These are phyloP conservation scores for Mucor saturninus DNA, from an alignment of 371 early-diverging fungal genomes.

Conservation along the genomic window DNA sequence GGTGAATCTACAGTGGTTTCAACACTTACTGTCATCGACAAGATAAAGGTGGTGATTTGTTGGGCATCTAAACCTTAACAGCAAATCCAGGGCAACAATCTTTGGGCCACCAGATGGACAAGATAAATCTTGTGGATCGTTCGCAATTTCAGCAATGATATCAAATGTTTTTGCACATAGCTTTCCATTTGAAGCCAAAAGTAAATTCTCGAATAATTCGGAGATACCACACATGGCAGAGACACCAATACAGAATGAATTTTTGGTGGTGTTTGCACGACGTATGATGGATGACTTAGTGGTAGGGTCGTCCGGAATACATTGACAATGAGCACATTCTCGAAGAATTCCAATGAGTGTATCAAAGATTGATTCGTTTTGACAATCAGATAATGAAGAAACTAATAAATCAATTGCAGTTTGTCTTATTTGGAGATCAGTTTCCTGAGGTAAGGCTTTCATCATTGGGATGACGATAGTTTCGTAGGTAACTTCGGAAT, in stretches of 20 bases:
- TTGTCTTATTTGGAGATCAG: constrained; percentile 53
- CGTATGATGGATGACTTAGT: not conserved
- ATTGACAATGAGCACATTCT: constrained; percentile 51
- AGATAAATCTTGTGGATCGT: constrained; percentile 37
- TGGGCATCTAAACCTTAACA: constrained; percentile 61
- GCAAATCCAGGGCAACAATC: constrained; percentile 58
- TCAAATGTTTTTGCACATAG: constrained; percentile 52
- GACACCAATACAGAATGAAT: constrained; percentile 29
- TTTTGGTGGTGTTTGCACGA: not conserved
- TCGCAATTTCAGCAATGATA: constrained; percentile 54
- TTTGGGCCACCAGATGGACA: constrained; percentile 57
- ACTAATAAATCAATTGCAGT: constrained; percentile 57
- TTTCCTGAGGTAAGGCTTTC: constrained; percentile 57
- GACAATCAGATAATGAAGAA: constrained; percentile 40
- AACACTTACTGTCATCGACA: constrained; percentile 40
- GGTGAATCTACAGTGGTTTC: not conserved
- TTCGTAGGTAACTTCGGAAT: constrained; percentile 53
- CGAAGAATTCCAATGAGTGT: constrained; percentile 46
- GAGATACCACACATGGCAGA: constrained; percentile 43
- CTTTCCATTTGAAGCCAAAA: constrained; percentile 39
- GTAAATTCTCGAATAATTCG: constrained; percentile 41
- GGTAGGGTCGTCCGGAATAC: constrained; percentile 17
- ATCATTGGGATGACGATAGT: constrained; percentile 65
- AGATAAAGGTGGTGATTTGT: constrained; percentile 63
- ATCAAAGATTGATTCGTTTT: constrained; percentile 46